Base-by-base conservation (phyloP, 2,329 filamentous ascomycete genomes). In the Ceratocystis variospora region DNA sequence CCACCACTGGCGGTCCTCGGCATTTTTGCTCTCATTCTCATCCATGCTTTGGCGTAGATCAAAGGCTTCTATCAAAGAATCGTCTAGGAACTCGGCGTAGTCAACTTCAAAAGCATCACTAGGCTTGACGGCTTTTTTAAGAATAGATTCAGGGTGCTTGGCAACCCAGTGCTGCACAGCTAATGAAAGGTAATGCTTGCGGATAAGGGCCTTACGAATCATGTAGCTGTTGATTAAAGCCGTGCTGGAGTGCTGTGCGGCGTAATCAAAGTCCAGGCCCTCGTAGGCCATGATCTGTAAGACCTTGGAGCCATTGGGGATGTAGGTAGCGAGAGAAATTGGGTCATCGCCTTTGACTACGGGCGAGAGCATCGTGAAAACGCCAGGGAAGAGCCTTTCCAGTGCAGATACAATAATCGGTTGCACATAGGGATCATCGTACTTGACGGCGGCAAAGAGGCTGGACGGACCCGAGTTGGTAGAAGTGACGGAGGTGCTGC, bases 1-100 rank as follows among this genome's bases (percentile, higher is more conserved):
- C 94, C 94, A 99, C 93, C 93, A 99, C 73, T 95, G 85, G 68
- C 82, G 81, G 53, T 81, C 77, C 37, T 75, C 69, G 0, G 66
- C 70, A 1, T 71, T 70, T 2, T 67, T 68, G 12, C 69, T 69
- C 15, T 75, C 76, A 71, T 96, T 96, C 59, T 79, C 80, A 41
- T 83, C 82, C 75, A 95, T 81, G 70, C 88, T 92, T 66, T 90
- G 89, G 22, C 87, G 81, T 63, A 99, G 76, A 72, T 97, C 94
- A 74, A 88, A 97, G 0, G 89, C 88, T 74, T 99, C 94, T 1
- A 96, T 80, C 6, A 99, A 78, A 0, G 94, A 89, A 71, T 99
- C 94, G 70, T 97, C 94, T 15, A 99, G 78, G 72, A 97, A 99
- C 77, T 99, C 94, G 0, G 92, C 91, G 73, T 94, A 99, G 75